Evolutionary conservation across 148 eudicot species (phyloP), one percentile per base, ranked within the genome.

Genomic region (Heliamphora exappendiculata): DNA sequence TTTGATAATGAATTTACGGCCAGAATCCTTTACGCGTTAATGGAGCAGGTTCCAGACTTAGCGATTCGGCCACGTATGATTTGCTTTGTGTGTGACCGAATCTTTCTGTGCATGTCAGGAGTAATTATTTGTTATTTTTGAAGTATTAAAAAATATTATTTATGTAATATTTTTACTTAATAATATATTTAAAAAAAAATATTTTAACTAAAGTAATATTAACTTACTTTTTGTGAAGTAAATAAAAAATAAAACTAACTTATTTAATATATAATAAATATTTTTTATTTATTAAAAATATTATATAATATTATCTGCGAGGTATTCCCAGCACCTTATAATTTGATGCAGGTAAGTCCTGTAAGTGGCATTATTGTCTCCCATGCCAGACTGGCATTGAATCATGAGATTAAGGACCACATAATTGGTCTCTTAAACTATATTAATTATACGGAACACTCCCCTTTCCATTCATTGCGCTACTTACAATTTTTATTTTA

Each of bases 371-470:
- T 58, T 41, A 5, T n/a, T 60, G 78, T 84, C 89, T 83, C 76
- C 72, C 78, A 58, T 86, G 84, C 79, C 54, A 80, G 76, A 67
- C 85, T 69, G 57, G 63, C 70, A 82, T 78, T 75, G 81, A 51
- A 85, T 82, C 86, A 86, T 58, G 36, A 73, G 54, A 82, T 81
- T 79, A 84, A 82, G 91, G 91, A 87, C 89, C 93, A 89, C 91
- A 80, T 83, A 58, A 73, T 67, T 76, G 77, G 81, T 79, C 80
- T 67, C 70, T 66, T 49, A 31, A 22, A 5, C 14, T 12, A 42
- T 0, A 20, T 66, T 68, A 33, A 31, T 47, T 58, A 22, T 41
- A 3, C 8, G 5, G 2, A 14, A 4, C 28, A n/a, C 22, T 29
- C n/a, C 73, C 22, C 42, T 39, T 7, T 7, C 67, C 65, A 63